phyloP scores from a whole-genome alignment of 108 stramenopile genomes.

The Cylindrotheca closterium region DNA sequence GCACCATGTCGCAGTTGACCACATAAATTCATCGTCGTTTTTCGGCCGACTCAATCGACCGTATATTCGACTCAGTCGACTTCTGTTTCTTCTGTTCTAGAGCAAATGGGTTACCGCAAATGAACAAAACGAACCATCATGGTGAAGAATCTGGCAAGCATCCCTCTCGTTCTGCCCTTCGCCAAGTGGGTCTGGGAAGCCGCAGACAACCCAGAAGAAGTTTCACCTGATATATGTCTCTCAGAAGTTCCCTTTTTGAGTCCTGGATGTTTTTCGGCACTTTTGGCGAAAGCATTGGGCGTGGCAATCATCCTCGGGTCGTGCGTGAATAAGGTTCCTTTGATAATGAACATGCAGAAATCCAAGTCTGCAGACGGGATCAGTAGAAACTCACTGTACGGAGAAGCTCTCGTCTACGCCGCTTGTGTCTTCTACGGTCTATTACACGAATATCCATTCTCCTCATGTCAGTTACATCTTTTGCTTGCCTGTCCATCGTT shows the following conservation, averaged over 20 bases:
- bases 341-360: constrained; percentile 61
- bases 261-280: constrained; percentile 49
- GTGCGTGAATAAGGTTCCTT: constrained; percentile 72
- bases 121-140: constrained; percentile 6
- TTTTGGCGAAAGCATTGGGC: constrained; percentile 69
- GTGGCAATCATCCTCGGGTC: constrained; percentile 67
- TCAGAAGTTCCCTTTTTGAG: constrained; percentile 47
- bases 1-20: too few relatives aligned
- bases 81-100: too few relatives aligned
- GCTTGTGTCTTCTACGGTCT: constrained; percentile 71
- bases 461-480: constrained; percentile 44
- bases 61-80: too few relatives aligned
- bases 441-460: constrained; percentile 67
- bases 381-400: constrained; percentile 49
- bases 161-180: constrained; percentile 39
- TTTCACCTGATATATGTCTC: constrained; percentile 47
- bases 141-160: constrained; percentile 25
- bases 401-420: constrained; percentile 64
- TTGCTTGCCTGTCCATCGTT: background rate
- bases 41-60: too few relatives aligned
- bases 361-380: constrained; percentile 55
- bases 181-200: constrained; percentile 67
- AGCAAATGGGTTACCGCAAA: too few relatives aligned
- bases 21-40: too few relatives aligned
- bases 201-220: constrained; percentile 34